Conservation (phyloP, 2,329 filamentous ascomycete species). For the Dothideomycetes sp. region DNA sequence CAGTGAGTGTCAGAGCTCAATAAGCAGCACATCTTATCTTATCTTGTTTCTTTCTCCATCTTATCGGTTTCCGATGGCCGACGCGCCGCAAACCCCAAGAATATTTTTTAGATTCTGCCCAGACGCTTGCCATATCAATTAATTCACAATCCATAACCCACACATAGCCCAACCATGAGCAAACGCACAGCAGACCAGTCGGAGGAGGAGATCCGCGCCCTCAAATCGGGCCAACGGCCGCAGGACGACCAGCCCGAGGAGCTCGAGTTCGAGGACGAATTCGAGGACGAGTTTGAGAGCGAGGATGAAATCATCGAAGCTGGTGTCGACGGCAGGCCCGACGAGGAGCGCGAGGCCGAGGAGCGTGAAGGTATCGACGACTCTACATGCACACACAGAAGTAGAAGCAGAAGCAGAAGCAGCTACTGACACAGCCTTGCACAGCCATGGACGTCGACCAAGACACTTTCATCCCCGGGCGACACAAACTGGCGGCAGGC, state of each 20-base stretch:
- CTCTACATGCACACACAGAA: conserved; percentile 2
- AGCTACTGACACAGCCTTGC: not conserved
- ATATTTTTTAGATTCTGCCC: too few species aligned
- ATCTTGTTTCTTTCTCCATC: too few species aligned
- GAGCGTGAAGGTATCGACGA: conserved; percentile 56
- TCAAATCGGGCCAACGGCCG: conserved; percentile 55
- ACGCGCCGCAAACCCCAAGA: too few species aligned
- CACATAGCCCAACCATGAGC: conserved; percentile 40
- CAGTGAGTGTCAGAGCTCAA: too few species aligned
- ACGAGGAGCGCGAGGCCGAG: conserved; percentile 85
- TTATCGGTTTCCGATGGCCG: too few species aligned
- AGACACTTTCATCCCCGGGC: conserved; percentile 89
- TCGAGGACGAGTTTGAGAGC: conserved; percentile 84
- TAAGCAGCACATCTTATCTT: too few species aligned
- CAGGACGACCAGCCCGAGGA: conserved; percentile 42
- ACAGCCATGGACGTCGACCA: conserved; percentile 90
- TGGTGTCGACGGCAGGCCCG: conserved; percentile 83
- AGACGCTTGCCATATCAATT: too few species aligned
- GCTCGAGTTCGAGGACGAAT: conserved; percentile 87
- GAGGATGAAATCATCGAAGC: conserved; percentile 90
- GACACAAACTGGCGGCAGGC: conserved; percentile 81
- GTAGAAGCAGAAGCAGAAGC: conserved; percentile 5
- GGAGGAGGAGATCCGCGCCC: conserved; percentile 38
- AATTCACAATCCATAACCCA: too few species aligned
- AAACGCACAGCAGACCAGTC: conserved; percentile 50